Evolutionary conservation across 2,329 filamentous ascomycete genomes (phyloP).

Genomic region (Periconia macrospinosa): DNA sequence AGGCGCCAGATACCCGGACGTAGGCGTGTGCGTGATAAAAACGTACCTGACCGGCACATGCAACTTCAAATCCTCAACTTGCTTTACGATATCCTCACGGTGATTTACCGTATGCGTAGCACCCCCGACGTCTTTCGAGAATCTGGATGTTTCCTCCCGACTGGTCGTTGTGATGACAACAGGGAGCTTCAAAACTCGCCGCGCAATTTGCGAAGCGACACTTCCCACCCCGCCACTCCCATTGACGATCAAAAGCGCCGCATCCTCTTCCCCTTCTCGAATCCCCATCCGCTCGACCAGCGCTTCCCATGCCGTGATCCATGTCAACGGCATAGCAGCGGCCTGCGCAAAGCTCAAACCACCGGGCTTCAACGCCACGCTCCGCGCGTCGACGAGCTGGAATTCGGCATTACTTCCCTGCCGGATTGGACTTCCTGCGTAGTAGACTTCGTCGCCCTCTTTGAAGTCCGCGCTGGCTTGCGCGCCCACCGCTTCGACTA

Average conservation of each 20-base stretch:
- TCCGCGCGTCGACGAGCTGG: slow-evolving; percentile 46
- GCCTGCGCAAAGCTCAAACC: slow-evolving; percentile 8
- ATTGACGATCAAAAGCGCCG: slow-evolving; percentile 47
- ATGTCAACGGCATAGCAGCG: slow-evolving; percentile 11
- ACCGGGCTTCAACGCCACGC: slow-evolving; percentile 47
- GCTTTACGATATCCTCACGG: slow-evolving; percentile 42
- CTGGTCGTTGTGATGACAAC: slow-evolving; percentile 51
- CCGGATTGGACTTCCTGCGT: slow-evolving; percentile 41
- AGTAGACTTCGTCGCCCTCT: slow-evolving; percentile 50
- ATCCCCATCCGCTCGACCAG: slow-evolving; percentile 49
- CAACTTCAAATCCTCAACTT: slow-evolving; percentile 42
- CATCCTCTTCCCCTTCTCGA: slow-evolving; percentile 34
- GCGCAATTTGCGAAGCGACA: slow-evolving; percentile 50
- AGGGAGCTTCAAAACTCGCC: slow-evolving; percentile 43
- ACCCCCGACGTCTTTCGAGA: slow-evolving; percentile 48
- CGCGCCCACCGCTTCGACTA: slow-evolving; percentile 6
- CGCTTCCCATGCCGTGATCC: slow-evolving; percentile 18
- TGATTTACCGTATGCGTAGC: slow-evolving; percentile 49
- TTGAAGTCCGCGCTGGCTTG: slow-evolving; percentile 16
- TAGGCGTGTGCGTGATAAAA: slow-evolving; percentile 45
- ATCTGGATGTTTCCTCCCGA: slow-evolving; percentile 44
- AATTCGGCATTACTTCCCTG: slow-evolving; percentile 50
- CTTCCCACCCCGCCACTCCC: slow-evolving; percentile 51
- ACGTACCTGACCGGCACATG: slow-evolving; percentile 46
- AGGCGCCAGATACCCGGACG: slow-evolving; percentile 46